Evolutionary conservation across 352 stramenopile genomes (phyloP).

Genomic region (Pythium phragmitis): DNA sequence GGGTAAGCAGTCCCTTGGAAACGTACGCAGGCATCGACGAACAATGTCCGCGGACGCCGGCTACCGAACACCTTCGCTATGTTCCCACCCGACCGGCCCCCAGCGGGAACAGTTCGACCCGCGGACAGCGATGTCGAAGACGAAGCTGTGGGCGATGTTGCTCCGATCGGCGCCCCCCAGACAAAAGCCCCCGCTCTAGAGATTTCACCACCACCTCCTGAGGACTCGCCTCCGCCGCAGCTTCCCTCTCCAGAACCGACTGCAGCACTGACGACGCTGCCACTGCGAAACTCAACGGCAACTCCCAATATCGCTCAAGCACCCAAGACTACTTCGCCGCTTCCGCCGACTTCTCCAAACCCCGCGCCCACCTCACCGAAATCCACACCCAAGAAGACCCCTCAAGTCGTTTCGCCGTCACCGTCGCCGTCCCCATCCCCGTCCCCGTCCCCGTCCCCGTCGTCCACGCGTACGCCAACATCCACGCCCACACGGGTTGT

Average conservation of each 20-base stretch:
- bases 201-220: not conserved
- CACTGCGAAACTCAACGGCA: not conserved
- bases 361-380: not conserved
- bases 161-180: slow-evolving; percentile 1
- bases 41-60: not conserved
- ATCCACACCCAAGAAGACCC: not conserved
- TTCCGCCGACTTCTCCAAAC: not conserved
- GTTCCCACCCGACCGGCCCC: not conserved
- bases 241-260: not conserved
- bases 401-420: not conserved
- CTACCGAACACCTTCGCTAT: not conserved
- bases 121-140: not conserved
- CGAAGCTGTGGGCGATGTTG: not conserved
- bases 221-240: not conserved
- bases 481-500: not conserved
- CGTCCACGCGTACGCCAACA: not conserved
- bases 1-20: not conserved
- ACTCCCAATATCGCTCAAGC: not conserved
- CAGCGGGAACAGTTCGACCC: not conserved
- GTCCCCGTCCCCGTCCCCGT: not conserved
- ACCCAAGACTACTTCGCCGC: not conserved
- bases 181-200: not conserved
- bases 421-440: too few species aligned
- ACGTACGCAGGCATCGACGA: slow-evolving; percentile 1
- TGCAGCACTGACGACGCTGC: not conserved